A percentile compares a stretch with the other conserved stretches of the same genome.
These are phyloP conservation scores for Fraxinus cuspidata DNA, from an alignment of 257 asterid species.

Conservation along the genomic window DNA sequence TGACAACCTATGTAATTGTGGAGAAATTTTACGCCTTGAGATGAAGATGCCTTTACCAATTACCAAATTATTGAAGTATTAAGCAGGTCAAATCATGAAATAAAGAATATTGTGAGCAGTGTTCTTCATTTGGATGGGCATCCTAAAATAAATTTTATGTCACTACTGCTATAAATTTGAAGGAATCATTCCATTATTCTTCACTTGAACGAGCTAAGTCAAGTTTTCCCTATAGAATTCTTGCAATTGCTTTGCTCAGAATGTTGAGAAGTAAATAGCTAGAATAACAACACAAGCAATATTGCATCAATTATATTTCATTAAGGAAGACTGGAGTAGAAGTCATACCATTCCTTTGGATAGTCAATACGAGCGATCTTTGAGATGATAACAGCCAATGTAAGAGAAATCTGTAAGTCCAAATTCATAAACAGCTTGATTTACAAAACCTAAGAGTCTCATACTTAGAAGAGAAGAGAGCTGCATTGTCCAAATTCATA, in stretches of 20 bases:
- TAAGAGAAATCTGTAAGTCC: slow-evolving; percentile 72
- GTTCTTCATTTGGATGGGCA: not conserved
- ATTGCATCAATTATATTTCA: not conserved
- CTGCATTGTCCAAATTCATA: slow-evolving; percentile 18
- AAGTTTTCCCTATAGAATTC: not conserved
- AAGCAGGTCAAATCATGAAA: slow-evolving; percentile 1
- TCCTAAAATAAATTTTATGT: not conserved
- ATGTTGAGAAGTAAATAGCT: not conserved
- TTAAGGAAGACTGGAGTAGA: slow-evolving; percentile 24
- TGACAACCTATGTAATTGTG: not conserved
- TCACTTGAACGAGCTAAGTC: not conserved
- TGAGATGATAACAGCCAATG: slow-evolving; percentile 86
- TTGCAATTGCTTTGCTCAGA: not conserved
- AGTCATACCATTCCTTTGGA: slow-evolving; percentile 85
- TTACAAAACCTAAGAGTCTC: too few relatives aligned
- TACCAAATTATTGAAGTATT: slow-evolving; percentile 7
- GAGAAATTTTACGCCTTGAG: not conserved
- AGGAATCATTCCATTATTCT: not conserved
- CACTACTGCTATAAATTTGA: not conserved
- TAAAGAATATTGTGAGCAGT: slow-evolving; percentile 3
- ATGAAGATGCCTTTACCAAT: slow-evolving; percentile 12
- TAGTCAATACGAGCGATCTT: slow-evolving; percentile 97
- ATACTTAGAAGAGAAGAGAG: too few relatives aligned
- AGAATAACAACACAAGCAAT: not conserved
- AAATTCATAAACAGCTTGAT: too few relatives aligned